These are phyloP conservation scores for Penicillium pancosmium DNA, from an alignment of 495 filamentous ascomycete genomes.

Conservation along the genomic window DNA sequence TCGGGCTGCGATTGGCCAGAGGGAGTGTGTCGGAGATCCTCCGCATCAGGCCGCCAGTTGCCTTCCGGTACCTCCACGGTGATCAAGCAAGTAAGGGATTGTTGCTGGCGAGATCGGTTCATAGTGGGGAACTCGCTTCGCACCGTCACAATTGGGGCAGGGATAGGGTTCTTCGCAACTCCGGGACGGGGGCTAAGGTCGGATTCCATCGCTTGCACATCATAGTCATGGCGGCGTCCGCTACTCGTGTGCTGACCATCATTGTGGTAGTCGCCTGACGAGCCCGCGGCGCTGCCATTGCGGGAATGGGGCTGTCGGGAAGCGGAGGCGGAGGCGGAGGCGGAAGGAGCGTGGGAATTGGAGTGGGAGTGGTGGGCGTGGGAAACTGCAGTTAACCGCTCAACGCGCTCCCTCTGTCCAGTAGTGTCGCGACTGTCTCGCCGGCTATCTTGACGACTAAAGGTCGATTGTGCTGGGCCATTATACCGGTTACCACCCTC, in stretches of 20 bases:
- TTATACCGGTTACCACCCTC: constrained; percentile 46
- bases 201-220: constrained; percentile 94
- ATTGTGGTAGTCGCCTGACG: constrained; percentile 69
- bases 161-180: constrained; percentile 84
- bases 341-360: background rate
- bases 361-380: constrained; percentile 10
- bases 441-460: constrained; percentile 55
- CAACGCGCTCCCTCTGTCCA: constrained; percentile 53
- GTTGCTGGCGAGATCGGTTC: constrained; percentile 88
- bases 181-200: constrained; percentile 71
- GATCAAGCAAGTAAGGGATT: constrained; percentile 90
- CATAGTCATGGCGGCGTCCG: constrained; percentile 84
- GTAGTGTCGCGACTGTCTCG: constrained; percentile 61
- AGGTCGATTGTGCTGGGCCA: constrained; percentile 18
- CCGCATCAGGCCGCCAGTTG: constrained; percentile 85
- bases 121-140: constrained; percentile 97
- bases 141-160: constrained; percentile 85
- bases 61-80: constrained; percentile 93
- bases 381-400: constrained; percentile 59
- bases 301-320: constrained; percentile 57
- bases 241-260: constrained; percentile 56
- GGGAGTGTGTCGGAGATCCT: constrained; percentile 75
- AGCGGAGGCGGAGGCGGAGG: no score
- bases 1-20: constrained; percentile 55
- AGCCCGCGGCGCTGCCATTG: constrained; percentile 76